A percentile compares a stretch with the other conserved stretches of the same genome.
Conservation (phyloP, 2,329 filamentous ascomycete genomes). For the Hypoxylon sp. region DNA sequence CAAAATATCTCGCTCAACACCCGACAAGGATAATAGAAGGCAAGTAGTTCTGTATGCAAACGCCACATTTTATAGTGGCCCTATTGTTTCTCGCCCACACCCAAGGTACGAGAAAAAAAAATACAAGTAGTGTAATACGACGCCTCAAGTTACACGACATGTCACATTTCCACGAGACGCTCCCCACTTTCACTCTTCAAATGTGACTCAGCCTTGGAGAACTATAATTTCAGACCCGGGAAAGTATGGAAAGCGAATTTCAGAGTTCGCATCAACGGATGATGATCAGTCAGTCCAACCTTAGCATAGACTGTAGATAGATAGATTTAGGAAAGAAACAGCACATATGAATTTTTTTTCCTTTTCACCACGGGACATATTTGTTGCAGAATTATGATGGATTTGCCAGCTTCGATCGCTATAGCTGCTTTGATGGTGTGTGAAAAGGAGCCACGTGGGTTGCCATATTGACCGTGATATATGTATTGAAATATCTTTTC, state of each 20-base stretch:
- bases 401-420: too few relatives aligned
- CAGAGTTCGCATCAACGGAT: background rate
- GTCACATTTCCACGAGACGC: background rate
- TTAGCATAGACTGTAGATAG: background rate
- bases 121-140: background rate
- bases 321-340: background rate
- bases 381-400: background rate
- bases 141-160: background rate
- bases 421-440: background rate
- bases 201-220: background rate
- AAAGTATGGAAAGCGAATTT: background rate
- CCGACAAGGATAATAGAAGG: background rate
- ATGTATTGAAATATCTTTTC: background rate
- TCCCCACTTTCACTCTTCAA: background rate
- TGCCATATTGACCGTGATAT: background rate
- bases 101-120: background rate
- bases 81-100: background rate
- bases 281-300: background rate
- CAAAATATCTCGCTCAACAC: background rate
- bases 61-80: background rate
- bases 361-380: background rate
- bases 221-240: background rate
- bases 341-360: background rate
- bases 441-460: background rate
- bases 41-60: background rate